Evolutionary conservation across 2,329 filamentous ascomycete genomes (phyloP).

Genomic region (Aureobasidium sp.): DNA sequence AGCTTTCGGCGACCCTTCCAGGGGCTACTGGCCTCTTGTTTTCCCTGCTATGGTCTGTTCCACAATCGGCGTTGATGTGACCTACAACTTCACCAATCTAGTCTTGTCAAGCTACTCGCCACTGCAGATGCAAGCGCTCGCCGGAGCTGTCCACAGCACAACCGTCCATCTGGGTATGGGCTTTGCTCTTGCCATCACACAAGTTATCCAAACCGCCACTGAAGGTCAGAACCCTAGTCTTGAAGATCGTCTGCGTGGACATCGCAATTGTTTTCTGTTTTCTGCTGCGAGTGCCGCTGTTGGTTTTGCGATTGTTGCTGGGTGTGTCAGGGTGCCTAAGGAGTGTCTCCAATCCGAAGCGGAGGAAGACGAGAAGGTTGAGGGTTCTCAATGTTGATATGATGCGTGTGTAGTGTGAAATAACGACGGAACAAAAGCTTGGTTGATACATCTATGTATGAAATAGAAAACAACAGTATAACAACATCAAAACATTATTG

Average conservation of each 20-base stretch:
- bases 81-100: slow-evolving; percentile 38
- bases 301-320: slow-evolving; percentile 17
- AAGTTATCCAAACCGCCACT: slow-evolving; percentile 32
- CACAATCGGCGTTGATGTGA: slow-evolving; percentile 40
- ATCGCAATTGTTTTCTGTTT: slow-evolving; percentile 23
- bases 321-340: not conserved
- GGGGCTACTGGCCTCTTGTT: slow-evolving; percentile 39
- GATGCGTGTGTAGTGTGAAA: no score
- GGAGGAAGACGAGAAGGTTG: not conserved
- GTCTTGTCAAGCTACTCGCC: slow-evolving; percentile 37
- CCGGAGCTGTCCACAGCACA: slow-evolving; percentile 39
- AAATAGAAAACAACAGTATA: no score
- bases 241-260: not conserved
- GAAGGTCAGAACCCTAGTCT: slow-evolving; percentile 3
- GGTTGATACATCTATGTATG: no score
- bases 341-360: not conserved
- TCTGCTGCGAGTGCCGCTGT: slow-evolving; percentile 22
- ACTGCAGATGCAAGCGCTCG: slow-evolving; percentile 36
- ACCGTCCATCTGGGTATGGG: slow-evolving; percentile 41
- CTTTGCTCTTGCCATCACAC: slow-evolving; percentile 37
- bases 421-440: no score
- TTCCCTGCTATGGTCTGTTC: slow-evolving; percentile 41
- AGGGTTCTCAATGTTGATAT: no score
- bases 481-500: no score
- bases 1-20: slow-evolving; percentile 33